Evolutionary conservation across 2,329 filamentous ascomycete species (phyloP).

Genomic region (Sclerotinia glacialis): DNA sequence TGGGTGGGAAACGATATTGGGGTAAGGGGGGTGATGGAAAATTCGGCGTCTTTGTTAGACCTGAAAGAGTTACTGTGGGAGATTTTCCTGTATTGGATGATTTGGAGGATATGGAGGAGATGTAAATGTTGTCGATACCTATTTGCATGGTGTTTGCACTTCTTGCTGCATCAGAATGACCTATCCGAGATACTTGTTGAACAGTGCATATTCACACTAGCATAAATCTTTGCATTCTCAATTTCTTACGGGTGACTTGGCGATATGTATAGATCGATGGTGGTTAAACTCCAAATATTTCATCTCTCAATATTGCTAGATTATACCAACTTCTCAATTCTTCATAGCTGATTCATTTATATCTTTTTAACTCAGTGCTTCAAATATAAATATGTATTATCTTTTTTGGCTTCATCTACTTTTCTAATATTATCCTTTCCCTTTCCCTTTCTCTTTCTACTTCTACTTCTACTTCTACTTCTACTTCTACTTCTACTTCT

Average conservation of each 20-base stretch:
- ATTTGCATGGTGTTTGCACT: background rate
- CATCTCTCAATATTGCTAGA: too few species aligned
- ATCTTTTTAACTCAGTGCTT: too few species aligned
- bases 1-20: slow-evolving; percentile 68
- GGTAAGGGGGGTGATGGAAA: slow-evolving; percentile 49
- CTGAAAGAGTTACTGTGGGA: slow-evolving; percentile 74
- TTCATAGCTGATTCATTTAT: too few species aligned
- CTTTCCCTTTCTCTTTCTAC: too few species aligned
- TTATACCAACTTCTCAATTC: too few species aligned
- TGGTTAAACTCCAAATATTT: too few species aligned
- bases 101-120: slow-evolving; percentile 75
- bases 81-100: slow-evolving; percentile 70
- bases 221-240: background rate
- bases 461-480: too few species aligned
- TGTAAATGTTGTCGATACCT: slow-evolving; percentile 44
- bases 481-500: too few species aligned
- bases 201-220: background rate
- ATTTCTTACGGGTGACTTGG: background rate
- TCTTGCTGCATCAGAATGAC: background rate
- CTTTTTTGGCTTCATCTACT: too few species aligned
- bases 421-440: too few species aligned
- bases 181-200: background rate
- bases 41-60: slow-evolving; percentile 74
- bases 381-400: too few species aligned
- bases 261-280: too few species aligned